Conservation (phyloP, 1,284 basidiomycete species). For the Termitomyces sp. region DNA sequence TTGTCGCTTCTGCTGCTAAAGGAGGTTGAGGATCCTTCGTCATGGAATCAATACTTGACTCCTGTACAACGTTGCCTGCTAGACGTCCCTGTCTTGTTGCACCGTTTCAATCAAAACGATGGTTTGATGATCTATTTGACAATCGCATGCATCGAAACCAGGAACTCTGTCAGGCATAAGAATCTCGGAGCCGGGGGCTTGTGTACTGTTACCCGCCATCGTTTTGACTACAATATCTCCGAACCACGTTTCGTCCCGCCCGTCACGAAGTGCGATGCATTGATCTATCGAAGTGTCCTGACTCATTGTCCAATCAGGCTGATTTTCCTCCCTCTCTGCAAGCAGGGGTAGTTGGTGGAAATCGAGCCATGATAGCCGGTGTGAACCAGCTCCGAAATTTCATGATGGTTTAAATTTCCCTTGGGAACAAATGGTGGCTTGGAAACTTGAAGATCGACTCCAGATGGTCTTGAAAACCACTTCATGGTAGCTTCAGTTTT, state of each 20-base stretch:
- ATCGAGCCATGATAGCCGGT: background rate
- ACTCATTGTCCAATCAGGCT: background rate
- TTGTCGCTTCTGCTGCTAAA: slow-evolving; percentile 21
- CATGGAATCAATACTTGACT: background rate
- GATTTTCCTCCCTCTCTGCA: background rate
- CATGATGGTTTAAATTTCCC: too few species aligned
- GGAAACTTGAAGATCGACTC: background rate
- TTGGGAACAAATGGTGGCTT: background rate
- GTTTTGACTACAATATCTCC: background rate
- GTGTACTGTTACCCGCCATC: background rate
- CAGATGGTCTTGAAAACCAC: background rate
- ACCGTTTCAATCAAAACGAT: background rate
- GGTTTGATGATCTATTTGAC: background rate
- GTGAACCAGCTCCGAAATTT: background rate
- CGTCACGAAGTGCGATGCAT: background rate
- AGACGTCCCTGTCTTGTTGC: background rate
- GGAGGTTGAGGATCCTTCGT: slow-evolving; percentile 6
- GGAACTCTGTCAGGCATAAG: background rate
- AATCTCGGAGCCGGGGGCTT: background rate
- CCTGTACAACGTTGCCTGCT: slow-evolving; percentile 1
- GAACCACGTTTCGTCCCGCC: background rate
- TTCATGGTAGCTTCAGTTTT: background rate
- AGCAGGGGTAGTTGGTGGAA: background rate
- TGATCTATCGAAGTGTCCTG: background rate
- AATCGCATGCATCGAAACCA: background rate